These are phyloP conservation scores for Ogataea paradorogensis DNA, from an alignment of 805 yeast species.

Conservation along the genomic window DNA sequence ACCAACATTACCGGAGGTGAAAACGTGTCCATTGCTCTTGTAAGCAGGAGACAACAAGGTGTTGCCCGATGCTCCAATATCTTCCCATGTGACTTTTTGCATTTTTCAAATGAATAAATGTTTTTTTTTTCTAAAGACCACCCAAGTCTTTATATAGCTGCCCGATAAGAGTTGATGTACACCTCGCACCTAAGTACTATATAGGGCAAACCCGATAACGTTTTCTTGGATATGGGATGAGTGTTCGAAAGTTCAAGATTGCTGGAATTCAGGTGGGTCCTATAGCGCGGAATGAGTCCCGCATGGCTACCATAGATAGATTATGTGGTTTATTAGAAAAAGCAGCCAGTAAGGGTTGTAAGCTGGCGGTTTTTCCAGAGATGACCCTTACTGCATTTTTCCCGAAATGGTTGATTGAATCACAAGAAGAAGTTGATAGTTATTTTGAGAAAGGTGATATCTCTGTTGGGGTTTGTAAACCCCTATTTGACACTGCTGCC, in stretches of 20 bases:
- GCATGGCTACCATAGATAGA: conserved; percentile 31
- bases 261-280: conserved; percentile 38
- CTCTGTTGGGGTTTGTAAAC: conserved; percentile 27
- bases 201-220: background rate
- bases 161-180: background rate
- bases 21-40: conserved; percentile 40
- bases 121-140: conserved; percentile 2
- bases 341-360: conserved; percentile 33
- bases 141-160: background rate
- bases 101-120: conserved; percentile 1
- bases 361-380: conserved; percentile 37
- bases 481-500: conserved; percentile 36
- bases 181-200: conserved; percentile 5
- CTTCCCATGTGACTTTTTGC: conserved; percentile 36
- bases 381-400: conserved; percentile 37
- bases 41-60: conserved; percentile 41
- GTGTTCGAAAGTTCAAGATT: conserved; percentile 19
- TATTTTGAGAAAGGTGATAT: conserved; percentile 38
- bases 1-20: conserved; percentile 50
- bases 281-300: conserved; percentile 31
- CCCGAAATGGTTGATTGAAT: conserved; percentile 35
- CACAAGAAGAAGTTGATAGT: conserved; percentile 35
- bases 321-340: conserved; percentile 27
- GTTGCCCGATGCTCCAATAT: conserved; percentile 30
- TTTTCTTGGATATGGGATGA: background rate